phyloP scores from a whole-genome alignment of 2,329 filamentous ascomycete genomes.

The Cladobotryum mycophilum region DNA sequence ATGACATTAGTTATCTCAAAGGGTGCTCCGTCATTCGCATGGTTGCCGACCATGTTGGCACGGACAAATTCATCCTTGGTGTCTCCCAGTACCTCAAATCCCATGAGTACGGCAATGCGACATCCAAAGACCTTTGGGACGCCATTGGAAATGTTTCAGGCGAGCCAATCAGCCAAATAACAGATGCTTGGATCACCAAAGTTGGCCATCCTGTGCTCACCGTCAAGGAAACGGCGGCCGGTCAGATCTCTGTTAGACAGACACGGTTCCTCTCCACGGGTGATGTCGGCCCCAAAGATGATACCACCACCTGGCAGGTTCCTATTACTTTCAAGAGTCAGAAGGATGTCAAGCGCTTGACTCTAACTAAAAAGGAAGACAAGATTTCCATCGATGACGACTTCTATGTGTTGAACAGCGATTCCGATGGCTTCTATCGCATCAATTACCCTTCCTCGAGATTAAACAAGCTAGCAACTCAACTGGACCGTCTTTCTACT shows the following conservation, averaged over 20 bases:
- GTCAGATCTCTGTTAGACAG: slow-evolving; percentile 77
- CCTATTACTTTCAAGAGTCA: slow-evolving; percentile 72
- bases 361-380: too few relatives aligned
- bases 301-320: slow-evolving; percentile 68
- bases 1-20: slow-evolving; percentile 91
- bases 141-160: slow-evolving; percentile 81
- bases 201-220: slow-evolving; percentile 89
- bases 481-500: too few relatives aligned
- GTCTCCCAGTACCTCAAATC: slow-evolving; percentile 81
- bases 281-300: slow-evolving; percentile 82
- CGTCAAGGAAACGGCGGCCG: slow-evolving; percentile 69
- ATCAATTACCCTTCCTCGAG: slow-evolving; percentile 82
- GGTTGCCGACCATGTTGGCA: slow-evolving; percentile 81
- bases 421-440: slow-evolving; percentile 79
- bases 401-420: slow-evolving; percentile 89
- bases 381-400: slow-evolving; percentile 50
- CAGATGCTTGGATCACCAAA: slow-evolving; percentile 92
- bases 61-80: slow-evolving; percentile 79
- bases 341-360: slow-evolving; percentile 58
- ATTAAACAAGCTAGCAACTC: slow-evolving; percentile 57
- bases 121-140: slow-evolving; percentile 82
- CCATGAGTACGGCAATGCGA: slow-evolving; percentile 82
- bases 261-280: slow-evolving; percentile 83
- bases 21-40: slow-evolving; percentile 93
- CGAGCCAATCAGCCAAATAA: slow-evolving; percentile 75